phyloP scores from a whole-genome alignment of 163 green algal species.

The Chloromonas sp. region DNA sequence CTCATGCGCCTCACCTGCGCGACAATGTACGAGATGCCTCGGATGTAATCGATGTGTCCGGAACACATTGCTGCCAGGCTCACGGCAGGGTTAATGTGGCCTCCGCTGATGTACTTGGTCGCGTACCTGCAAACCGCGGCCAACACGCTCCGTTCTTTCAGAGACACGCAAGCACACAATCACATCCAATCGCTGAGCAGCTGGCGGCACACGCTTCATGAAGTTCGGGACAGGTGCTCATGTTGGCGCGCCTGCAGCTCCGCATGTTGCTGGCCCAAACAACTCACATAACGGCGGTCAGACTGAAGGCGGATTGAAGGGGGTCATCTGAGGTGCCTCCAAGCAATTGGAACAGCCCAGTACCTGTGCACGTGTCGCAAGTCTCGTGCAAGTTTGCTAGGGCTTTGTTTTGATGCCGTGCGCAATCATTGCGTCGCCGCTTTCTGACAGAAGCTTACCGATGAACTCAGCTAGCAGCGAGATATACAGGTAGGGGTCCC shows the following conservation, averaged over 20 bases:
- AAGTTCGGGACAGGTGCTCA: background rate
- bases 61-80: conserved; percentile 2
- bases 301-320: background rate
- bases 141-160: background rate
- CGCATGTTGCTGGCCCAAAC: background rate
- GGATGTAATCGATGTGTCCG: conserved; percentile 38
- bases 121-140: background rate
- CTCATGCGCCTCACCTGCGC: conserved; percentile 14
- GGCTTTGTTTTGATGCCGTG: background rate
- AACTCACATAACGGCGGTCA: conserved; percentile 1
- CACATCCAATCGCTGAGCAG: no score
- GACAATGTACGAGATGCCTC: conserved; percentile 32
- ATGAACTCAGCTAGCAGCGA: background rate
- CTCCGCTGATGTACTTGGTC: background rate
- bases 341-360: background rate
- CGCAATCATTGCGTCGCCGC: background rate
- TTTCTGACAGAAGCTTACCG: background rate
- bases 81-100: conserved; percentile 1
- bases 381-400: background rate
- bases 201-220: background rate
- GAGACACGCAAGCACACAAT: background rate
- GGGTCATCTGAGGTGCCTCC: background rate
- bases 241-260: background rate
- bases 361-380: background rate
- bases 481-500: background rate